Conservation (phyloP, 495 filamentous ascomycete genomes). For the Alectoria sarmentosa region DNA sequence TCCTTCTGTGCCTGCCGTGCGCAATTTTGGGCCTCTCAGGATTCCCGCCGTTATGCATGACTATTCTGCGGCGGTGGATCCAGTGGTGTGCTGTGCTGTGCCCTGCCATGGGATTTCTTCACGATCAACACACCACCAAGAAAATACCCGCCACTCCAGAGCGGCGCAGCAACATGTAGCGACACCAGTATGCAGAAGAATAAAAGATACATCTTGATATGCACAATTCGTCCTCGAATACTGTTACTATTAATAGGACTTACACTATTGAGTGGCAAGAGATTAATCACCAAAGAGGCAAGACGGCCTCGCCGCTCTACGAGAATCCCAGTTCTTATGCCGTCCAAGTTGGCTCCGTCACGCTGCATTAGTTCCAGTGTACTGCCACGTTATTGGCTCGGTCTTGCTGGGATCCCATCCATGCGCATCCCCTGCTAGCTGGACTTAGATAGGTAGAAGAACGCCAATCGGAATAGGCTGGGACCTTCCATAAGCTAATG, state of each 20-base stretch:
- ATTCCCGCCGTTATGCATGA: background rate
- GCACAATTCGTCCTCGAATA: background rate
- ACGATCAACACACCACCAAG: constrained; percentile 19
- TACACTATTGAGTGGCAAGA: constrained; percentile 20
- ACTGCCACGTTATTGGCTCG: constrained; percentile 21
- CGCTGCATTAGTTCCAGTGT: constrained; percentile 13
- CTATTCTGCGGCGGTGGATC: background rate
- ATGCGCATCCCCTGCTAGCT: constrained; percentile 16
- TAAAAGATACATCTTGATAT: too few species aligned
- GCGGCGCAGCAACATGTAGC: constrained; percentile 13
- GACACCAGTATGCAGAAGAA: constrained; percentile 13
- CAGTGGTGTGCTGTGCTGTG: background rate
- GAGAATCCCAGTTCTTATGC: constrained; percentile 2
- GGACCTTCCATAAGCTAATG: constrained; percentile 21
- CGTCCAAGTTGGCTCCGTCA: constrained; percentile 20
- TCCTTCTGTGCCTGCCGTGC: background rate
- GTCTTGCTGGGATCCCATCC: background rate
- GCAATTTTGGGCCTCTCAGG: background rate
- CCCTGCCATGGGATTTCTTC: background rate
- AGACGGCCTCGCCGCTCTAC: constrained; percentile 16
- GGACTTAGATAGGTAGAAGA: background rate
- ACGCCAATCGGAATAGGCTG: constrained; percentile 23
- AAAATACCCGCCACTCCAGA: constrained; percentile 21
- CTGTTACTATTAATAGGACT: constrained; percentile 19
- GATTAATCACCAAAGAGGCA: constrained; percentile 15